These are phyloP conservation scores for Didymosphaeria variabile DNA, from an alignment of 2,329 filamentous ascomycete species.

Conservation along the genomic window DNA sequence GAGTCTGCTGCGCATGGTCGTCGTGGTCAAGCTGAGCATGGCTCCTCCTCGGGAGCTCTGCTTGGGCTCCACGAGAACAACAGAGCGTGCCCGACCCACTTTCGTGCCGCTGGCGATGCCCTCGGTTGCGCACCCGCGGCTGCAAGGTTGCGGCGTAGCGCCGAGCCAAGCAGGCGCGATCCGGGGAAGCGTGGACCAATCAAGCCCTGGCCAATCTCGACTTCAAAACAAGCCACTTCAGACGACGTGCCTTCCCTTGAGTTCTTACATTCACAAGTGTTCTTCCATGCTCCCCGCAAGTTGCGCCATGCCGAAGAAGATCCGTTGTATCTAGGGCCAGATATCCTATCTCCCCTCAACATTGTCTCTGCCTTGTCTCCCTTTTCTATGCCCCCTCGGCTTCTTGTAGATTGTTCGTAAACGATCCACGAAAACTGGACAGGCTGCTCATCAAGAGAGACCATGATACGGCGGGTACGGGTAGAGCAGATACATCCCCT, in stretches of 20 bases:
- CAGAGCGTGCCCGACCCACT: conserved; percentile 8
- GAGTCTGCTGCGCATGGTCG: not conserved
- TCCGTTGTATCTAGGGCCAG: no score
- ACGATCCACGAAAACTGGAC: no score
- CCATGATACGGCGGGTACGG: no score
- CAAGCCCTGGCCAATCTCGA: conserved; percentile 20
- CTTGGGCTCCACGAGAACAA: conserved; percentile 8
- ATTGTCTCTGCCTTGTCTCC: no score
- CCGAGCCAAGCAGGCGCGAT: conserved; percentile 23
- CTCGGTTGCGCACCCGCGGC: not conserved
- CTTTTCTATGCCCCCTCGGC: no score
- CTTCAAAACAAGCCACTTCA: conserved; percentile 13
- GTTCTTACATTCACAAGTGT: not conserved
- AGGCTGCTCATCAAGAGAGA: no score
- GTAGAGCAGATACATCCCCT: not conserved
- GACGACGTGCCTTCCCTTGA: not conserved
- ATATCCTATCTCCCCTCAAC: no score
- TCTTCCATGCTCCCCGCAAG: no score
- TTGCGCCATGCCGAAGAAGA: no score
- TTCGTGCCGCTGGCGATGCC: conserved; percentile 13
- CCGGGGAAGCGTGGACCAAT: conserved; percentile 37
- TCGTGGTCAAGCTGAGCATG: not conserved
- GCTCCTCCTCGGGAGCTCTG: not conserved
- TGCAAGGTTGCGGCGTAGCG: conserved; percentile 44
- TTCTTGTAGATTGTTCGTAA: no score